phyloP scores from a whole-genome alignment of 371 early-diverging fungal species.

The Antonospora locustae region DNA sequence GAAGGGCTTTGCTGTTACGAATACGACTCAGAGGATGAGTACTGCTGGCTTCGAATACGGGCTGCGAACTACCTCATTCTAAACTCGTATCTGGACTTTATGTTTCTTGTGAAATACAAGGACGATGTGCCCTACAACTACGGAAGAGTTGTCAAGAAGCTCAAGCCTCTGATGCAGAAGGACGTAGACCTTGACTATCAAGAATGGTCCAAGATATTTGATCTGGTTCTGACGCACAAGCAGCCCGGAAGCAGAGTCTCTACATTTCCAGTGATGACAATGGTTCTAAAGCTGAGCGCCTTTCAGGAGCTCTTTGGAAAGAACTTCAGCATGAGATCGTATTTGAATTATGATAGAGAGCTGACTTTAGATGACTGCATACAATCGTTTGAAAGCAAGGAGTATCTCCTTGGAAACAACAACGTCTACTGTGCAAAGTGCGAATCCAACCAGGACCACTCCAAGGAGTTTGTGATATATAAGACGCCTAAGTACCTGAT shows the following conservation, averaged over 20 bases:
- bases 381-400: slow-evolving; percentile 64
- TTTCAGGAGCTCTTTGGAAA: slow-evolving; percentile 3
- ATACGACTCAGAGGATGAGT: slow-evolving; percentile 57
- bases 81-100: neutral
- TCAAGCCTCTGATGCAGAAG: slow-evolving; percentile 2
- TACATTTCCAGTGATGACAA: neutral
- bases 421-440: slow-evolving; percentile 69
- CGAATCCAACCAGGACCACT: slow-evolving; percentile 63
- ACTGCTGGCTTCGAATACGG: neutral
- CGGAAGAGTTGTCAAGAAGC: slow-evolving; percentile 11
- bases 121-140: slow-evolving; percentile 4
- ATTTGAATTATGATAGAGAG: slow-evolving; percentile 3
- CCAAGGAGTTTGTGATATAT: slow-evolving; percentile 70
- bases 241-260: too few relatives aligned
- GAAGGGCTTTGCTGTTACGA: slow-evolving; percentile 43
- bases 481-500: slow-evolving; percentile 68
- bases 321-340: neutral
- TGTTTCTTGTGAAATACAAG: slow-evolving; percentile 20
- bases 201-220: too few relatives aligned
- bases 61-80: neutral
- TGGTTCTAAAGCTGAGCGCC: neutral
- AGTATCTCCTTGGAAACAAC: slow-evolving; percentile 65
- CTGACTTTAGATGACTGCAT: slow-evolving; percentile 57
- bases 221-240: too few relatives aligned
- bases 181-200: slow-evolving; percentile 4